Conservation (phyloP, 805 yeast species). For the Ogataea philodendri region DNA sequence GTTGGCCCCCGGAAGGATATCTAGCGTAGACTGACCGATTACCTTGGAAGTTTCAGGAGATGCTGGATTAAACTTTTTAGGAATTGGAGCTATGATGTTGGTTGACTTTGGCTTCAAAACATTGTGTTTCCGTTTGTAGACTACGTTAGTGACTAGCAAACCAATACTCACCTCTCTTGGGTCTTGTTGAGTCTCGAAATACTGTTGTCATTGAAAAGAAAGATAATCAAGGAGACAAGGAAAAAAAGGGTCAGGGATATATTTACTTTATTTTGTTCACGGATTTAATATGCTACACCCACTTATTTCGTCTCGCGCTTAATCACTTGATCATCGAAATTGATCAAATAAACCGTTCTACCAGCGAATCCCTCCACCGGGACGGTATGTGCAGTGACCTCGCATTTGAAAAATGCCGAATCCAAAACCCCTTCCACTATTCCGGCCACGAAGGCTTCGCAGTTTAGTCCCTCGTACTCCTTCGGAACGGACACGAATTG, state of each 20-base stretch:
- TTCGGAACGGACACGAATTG: constrained; percentile 74
- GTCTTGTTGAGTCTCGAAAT: constrained; percentile 2
- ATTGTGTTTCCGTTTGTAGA: constrained; percentile 4
- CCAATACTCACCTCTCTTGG: constrained; percentile 6
- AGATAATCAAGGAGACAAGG: constrained; percentile 4
- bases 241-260: constrained; percentile 4
- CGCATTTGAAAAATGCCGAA: constrained; percentile 66
- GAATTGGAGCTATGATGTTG: constrained; percentile 8
- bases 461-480: constrained; percentile 73
- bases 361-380: constrained; percentile 56
- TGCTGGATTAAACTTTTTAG: background rate
- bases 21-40: constrained; percentile 22
- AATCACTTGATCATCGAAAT: constrained; percentile 59
- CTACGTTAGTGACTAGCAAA: background rate
- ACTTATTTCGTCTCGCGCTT: constrained; percentile 42
- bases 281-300: background rate
- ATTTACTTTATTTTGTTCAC: no score
- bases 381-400: constrained; percentile 80
- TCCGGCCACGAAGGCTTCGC: constrained; percentile 84
- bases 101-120: constrained; percentile 14
- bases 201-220: constrained; percentile 2
- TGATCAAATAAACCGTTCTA: constrained; percentile 73
- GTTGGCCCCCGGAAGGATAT: constrained; percentile 20
- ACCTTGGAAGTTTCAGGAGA: constrained; percentile 6
- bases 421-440: constrained; percentile 80